phyloP scores from a whole-genome alignment of 2,329 filamentous ascomycete species.

The Alternaria atra region DNA sequence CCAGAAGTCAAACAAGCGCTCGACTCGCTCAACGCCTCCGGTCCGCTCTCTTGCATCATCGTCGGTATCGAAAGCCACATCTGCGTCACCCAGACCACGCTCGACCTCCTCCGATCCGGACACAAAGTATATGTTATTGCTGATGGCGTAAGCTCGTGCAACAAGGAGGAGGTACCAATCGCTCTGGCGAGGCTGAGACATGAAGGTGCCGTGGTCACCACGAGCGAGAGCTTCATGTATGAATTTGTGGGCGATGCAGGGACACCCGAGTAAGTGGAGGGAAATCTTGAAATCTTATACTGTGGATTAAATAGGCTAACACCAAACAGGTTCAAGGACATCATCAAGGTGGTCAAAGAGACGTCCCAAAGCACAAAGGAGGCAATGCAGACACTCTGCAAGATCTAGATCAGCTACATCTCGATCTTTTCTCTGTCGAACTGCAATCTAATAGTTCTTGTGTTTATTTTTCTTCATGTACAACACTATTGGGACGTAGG shows the following conservation, averaged over 20 bases:
- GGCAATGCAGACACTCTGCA: constrained; percentile 72
- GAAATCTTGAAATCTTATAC: background rate
- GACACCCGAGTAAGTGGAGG: constrained; percentile 61
- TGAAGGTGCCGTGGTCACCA: constrained; percentile 82
- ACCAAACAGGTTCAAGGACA: constrained; percentile 67
- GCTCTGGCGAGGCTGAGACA: constrained; percentile 78
- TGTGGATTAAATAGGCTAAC: constrained; percentile 4
- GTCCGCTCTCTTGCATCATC: constrained; percentile 67
- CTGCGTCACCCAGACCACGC: constrained; percentile 85
- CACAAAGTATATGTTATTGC: constrained; percentile 87
- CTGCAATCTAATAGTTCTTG: too few relatives aligned
- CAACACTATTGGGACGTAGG: too few relatives aligned
- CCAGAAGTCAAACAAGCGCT: constrained; percentile 67
- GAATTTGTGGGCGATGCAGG: constrained; percentile 86
- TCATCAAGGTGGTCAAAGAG: constrained; percentile 83
- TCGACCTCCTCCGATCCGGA: constrained; percentile 78
- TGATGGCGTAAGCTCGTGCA: constrained; percentile 89
- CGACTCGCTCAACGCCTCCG: constrained; percentile 43
- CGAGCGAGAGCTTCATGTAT: constrained; percentile 89
- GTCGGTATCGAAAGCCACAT: constrained; percentile 95
- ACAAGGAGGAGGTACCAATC: constrained; percentile 79
- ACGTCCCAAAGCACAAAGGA: constrained; percentile 74
- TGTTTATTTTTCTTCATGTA: background rate
- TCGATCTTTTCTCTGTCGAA: background rate
- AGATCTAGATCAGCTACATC: constrained; percentile 53